Evolutionary conservation across 148 eudicot species (phyloP).

Genomic region (Fallopia convolvulus): DNA sequence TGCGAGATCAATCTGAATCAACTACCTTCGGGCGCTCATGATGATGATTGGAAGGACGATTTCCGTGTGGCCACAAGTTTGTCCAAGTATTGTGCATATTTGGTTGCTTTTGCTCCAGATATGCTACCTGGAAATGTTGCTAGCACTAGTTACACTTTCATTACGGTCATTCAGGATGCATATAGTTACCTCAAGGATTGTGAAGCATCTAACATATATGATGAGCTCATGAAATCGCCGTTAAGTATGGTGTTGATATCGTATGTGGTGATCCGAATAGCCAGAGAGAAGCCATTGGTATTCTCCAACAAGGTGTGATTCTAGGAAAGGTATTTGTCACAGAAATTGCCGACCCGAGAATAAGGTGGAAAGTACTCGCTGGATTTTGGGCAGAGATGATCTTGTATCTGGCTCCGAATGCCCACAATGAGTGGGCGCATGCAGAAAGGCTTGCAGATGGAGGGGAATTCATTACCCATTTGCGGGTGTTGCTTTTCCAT

Average conservation of each 20-base stretch:
- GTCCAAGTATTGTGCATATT: background rate
- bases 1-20: background rate
- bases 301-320: background rate
- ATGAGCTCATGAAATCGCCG: background rate
- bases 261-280: too few relatives aligned
- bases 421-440: background rate
- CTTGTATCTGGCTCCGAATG: background rate
- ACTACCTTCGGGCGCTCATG: background rate
- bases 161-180: background rate
- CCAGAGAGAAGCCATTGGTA: background rate
- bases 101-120: background rate
- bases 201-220: too few relatives aligned
- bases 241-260: background rate
- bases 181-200: background rate
- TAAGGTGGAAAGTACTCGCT: background rate
- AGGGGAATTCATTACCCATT: background rate
- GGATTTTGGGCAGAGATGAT: background rate
- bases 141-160: background rate
- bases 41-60: background rate
- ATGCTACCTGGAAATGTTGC: background rate
- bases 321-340: background rate
- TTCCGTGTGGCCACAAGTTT: background rate
- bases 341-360: background rate
- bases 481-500: background rate
- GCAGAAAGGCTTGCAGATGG: background rate